Evolutionary conservation across 306 rosid genomes (phyloP).

Genomic region (Citrullus mucosospermus): DNA sequence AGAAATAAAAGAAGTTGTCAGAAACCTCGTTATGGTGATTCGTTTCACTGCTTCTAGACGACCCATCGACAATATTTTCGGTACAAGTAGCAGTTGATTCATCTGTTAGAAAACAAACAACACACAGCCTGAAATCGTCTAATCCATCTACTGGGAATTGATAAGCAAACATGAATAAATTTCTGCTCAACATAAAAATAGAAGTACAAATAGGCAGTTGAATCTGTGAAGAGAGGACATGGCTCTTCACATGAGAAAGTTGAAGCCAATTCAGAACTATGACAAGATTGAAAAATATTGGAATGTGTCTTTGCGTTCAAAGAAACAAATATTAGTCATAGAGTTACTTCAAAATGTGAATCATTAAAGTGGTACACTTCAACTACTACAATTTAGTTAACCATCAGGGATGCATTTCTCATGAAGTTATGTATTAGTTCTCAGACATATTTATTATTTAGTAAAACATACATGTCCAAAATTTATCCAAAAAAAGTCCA

Average conservation of each 20-base stretch:
- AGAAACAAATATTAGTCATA: not conserved
- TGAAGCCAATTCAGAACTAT: not conserved
- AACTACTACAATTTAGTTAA: not conserved
- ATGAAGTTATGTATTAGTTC: not conserved
- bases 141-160: not conserved
- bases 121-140: not conserved
- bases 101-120: constrained; percentile 19
- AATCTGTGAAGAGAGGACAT: not conserved
- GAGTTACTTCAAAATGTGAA: not conserved
- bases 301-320: not conserved
- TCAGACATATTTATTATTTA: not conserved
- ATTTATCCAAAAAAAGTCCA: not conserved
- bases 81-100: constrained; percentile 20
- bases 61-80: constrained; percentile 19
- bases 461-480: not conserved
- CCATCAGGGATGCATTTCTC: not conserved
- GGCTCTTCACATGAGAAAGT: not conserved
- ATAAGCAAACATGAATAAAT: not conserved
- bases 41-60: constrained; percentile 16
- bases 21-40: constrained; percentile 38
- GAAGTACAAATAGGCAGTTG: not conserved
- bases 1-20: not conserved
- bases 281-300: not conserved
- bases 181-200: not conserved
- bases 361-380: not conserved